A percentile compares a stretch with the other conserved stretches of the same genome.
These are phyloP conservation scores for Paracorniculantispora psalliotae DNA, from an alignment of 2,329 filamentous ascomycete species.

Conservation along the genomic window DNA sequence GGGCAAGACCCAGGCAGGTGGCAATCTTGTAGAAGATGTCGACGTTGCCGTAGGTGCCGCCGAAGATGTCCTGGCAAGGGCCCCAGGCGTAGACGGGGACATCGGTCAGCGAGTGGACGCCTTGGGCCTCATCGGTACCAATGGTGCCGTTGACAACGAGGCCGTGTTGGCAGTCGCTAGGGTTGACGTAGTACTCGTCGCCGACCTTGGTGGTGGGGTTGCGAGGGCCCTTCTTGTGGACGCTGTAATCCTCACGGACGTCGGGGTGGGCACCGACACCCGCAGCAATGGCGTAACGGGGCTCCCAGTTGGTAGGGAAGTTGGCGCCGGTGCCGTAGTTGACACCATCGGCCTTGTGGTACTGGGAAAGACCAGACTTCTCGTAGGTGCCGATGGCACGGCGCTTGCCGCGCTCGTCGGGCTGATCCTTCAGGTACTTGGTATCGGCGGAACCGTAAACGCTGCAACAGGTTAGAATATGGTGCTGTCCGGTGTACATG, in stretches of 20 bases:
- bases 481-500: neutral
- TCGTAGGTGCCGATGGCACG: slow-evolving; percentile 69
- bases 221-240: slow-evolving; percentile 63
- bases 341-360: slow-evolving; percentile 56
- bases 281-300: slow-evolving; percentile 72
- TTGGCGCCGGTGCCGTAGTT: slow-evolving; percentile 68
- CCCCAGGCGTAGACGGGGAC: slow-evolving; percentile 75
- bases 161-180: slow-evolving; percentile 59
- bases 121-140: slow-evolving; percentile 56
- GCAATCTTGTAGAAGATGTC: slow-evolving; percentile 74
- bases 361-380: slow-evolving; percentile 70
- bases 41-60: slow-evolving; percentile 64
- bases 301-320: slow-evolving; percentile 82
- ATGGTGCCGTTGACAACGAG: slow-evolving; percentile 74
- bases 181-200: slow-evolving; percentile 61
- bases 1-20: slow-evolving; percentile 56
- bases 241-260: slow-evolving; percentile 68
- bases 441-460: slow-evolving; percentile 81
- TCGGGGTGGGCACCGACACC: slow-evolving; percentile 70
- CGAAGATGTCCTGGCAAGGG: slow-evolving; percentile 72
- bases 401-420: slow-evolving; percentile 66
- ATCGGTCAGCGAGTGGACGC: slow-evolving; percentile 73
- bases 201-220: slow-evolving; percentile 49
- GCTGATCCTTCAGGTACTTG: slow-evolving; percentile 63
- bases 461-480: slow-evolving; percentile 21